Evolutionary conservation across 306 rosid genomes (phyloP), one percentile per base, ranked within the genome.

Genomic region (Vigna unguiculata): DNA sequence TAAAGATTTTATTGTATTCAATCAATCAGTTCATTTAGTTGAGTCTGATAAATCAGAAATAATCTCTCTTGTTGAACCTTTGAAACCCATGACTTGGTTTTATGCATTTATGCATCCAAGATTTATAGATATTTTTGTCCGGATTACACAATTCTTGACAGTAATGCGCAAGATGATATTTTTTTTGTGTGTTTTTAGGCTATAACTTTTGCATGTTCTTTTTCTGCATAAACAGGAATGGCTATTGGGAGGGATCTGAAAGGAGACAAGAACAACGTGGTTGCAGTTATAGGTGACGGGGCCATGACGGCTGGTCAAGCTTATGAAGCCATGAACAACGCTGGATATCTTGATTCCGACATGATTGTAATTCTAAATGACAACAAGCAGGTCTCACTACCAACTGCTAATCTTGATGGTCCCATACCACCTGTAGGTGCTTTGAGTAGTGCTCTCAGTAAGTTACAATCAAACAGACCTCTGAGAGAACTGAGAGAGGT

Each of bases 301-400:
- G 98, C 98, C 62, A 91, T 94, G 97, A 94, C 97, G 1, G 98
- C 97, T 1, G 97, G 98, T 32, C 98, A 94, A 88, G 98, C 96
- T 78, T 94, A 89, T 78, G 97, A 94, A 85, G 98, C 98, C 84
- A 92, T 94, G 98, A 94, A 92, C 86, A 94, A 94, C 8, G 98
- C 96, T 1, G 98, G 97, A 55, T 94, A 94, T 82, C 91, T 90
- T 0, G 93, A 92, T 71, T 90, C 98, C 0, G 93, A 94, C 63
- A 94, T 92, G 93, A 90, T 94, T 65, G 84, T 94, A 40, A 92
- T 94, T 47, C 91, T 94, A 4, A 94, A 92, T 71, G 97, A 94
- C 84, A 94, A 94, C 71, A 90, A 89, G 75, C 97, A 94, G 25
- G 98, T 94, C 74, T 94, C 97, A 9, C 62, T 94, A 64, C 98